These are phyloP conservation scores for Entomortierella parvispora DNA, from an alignment of 192 early-diverging fungal genomes.

Conservation along the genomic window DNA sequence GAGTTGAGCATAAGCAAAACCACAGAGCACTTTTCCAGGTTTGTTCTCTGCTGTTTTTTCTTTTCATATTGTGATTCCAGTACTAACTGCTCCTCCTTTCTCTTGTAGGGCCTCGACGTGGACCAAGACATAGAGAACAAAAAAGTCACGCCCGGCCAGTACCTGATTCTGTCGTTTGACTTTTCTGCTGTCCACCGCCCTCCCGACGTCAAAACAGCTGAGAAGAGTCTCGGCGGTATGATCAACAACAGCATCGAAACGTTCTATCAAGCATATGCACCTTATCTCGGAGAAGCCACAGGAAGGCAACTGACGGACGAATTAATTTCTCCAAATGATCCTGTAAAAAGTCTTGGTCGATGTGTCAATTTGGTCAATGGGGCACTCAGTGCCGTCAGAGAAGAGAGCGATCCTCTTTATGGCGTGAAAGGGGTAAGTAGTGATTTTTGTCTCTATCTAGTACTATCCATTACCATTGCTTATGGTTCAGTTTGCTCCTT, in stretches of 20 bases:
- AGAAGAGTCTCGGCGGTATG: constrained; percentile 10
- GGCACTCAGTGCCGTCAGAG: constrained; percentile 11
- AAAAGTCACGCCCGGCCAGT: constrained; percentile 30
- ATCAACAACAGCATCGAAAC: constrained; percentile 14
- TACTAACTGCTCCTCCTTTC: constrained; percentile 8
- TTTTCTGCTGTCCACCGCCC: constrained; percentile 31
- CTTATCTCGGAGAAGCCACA: constrained; percentile 18
- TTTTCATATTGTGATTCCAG: constrained; percentile 4
- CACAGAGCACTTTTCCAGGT: constrained; percentile 35
- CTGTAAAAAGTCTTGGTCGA: constrained; percentile 7
- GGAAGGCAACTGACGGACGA: constrained; percentile 10
- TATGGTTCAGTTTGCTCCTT: constrained; percentile 10
- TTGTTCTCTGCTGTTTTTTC: not conserved
- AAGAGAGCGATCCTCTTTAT: constrained; percentile 23
- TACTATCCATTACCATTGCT: not conserved
- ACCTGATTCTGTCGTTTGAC: constrained; percentile 26
- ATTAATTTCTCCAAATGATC: not conserved
- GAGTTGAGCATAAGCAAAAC: constrained; percentile 28
- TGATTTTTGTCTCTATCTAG: constrained; percentile 3
- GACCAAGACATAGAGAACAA: constrained; percentile 15
- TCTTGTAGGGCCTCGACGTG: constrained; percentile 33
- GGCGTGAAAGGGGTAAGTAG: constrained; percentile 39
- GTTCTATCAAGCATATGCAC: constrained; percentile 27
- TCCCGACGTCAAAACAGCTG: constrained; percentile 8
- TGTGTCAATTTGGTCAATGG: constrained; percentile 19